Percentiles rank a stretch among this genome's conserved stretches.
phyloP scores from a whole-genome alignment of 768 basidiomycete genomes.

The Fomitopsis serialis region DNA sequence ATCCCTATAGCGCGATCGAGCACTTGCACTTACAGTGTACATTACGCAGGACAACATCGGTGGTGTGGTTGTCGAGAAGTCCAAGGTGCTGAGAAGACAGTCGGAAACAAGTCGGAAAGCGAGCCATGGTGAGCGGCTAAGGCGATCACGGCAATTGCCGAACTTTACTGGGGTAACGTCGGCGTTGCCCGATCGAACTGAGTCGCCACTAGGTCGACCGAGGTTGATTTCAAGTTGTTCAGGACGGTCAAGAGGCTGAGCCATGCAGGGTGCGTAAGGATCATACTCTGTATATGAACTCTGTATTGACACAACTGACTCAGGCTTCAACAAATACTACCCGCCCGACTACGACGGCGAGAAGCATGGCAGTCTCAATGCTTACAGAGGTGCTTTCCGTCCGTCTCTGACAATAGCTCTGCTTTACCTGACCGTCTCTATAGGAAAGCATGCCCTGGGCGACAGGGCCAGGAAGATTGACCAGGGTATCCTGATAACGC shows the following conservation, averaged over 20 bases:
- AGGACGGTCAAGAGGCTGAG: constrained; percentile 5
- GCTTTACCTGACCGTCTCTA: constrained; percentile 5
- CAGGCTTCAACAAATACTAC: constrained; percentile 77
- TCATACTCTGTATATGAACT: not conserved
- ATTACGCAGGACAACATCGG: too few species aligned
- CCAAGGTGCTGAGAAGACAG: too few species aligned
- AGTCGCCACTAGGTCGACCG: too few species aligned
- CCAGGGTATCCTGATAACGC: constrained; percentile 91
- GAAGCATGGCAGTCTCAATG: constrained; percentile 67
- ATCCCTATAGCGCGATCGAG: too few species aligned
- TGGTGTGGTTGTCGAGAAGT: too few species aligned
- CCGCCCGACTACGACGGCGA: constrained; percentile 72
- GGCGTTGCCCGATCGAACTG: too few species aligned
- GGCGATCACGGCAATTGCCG: too few species aligned
- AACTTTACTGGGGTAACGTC: too few species aligned
- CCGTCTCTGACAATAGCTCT: not conserved
- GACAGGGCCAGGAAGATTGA: constrained; percentile 93
- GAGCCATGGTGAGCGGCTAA: too few species aligned
- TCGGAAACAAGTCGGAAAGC: too few species aligned
- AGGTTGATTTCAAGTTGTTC: not conserved
- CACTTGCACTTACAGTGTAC: too few species aligned
- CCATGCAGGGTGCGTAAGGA: constrained; percentile 37
- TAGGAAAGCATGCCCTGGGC: constrained; percentile 92
- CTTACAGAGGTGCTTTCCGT: constrained; percentile 51
- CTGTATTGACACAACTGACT: not conserved